Evolutionary conservation across 169 alveolate species (phyloP).

Genomic region (Cryptosporidium sp.): DNA sequence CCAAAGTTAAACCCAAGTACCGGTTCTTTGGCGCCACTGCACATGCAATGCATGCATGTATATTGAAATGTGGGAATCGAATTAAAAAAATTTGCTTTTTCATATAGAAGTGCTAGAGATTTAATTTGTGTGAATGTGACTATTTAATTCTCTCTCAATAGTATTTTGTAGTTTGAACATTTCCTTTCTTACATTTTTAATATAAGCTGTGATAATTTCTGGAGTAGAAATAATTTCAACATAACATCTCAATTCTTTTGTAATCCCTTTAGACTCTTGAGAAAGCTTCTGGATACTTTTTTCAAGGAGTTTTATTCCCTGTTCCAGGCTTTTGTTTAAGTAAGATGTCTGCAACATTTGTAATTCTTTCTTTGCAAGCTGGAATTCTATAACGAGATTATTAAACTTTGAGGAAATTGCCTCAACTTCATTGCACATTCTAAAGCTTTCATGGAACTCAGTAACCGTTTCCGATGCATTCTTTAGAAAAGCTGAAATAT

Average conservation of each 20-base stretch:
- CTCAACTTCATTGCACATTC: slow-evolving; percentile 10
- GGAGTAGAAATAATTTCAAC: background rate
- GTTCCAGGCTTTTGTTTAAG: slow-evolving; percentile 4
- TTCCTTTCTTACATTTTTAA: background rate
- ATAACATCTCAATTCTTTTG: slow-evolving; percentile 28
- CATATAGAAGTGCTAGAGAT: background rate
- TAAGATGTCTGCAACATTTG: background rate
- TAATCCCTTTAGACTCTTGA: slow-evolving; percentile 23
- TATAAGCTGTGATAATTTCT: background rate
- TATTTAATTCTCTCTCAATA: slow-evolving; percentile 45
- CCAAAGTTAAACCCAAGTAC: background rate
- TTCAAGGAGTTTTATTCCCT: slow-evolving; percentile 11
- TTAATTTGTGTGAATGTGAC: background rate
- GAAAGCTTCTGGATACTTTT: slow-evolving; percentile 8
- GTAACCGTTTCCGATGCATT: background rate
- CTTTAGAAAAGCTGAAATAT: background rate
- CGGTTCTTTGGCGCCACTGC: background rate
- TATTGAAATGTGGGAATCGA: background rate
- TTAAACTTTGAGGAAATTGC: slow-evolving; percentile 24
- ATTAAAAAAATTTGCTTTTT: background rate
- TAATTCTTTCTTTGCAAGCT: background rate
- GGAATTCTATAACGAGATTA: background rate
- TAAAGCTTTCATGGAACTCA: slow-evolving; percentile 1
- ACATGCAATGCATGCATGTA: background rate
- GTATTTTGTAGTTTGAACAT: slow-evolving; percentile 33